Conservation (phyloP, 306 rosid genomes). For the Arachis hypogaea region DNA sequence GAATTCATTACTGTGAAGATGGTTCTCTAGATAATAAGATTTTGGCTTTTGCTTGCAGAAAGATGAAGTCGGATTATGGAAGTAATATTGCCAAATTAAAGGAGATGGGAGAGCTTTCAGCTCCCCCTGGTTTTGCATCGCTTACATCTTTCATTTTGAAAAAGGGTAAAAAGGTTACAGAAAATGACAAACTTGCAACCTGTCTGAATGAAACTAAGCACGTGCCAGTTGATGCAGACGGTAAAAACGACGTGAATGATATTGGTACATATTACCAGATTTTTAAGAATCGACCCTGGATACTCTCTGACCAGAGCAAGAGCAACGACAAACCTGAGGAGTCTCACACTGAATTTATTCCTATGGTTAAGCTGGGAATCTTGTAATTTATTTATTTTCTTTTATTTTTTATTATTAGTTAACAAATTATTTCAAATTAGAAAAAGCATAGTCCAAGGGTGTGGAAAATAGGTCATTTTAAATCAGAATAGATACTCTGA, state of each 20-base stretch:
- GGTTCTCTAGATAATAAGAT: constrained; percentile 18
- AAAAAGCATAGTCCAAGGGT: constrained; percentile 17
- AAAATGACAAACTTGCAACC: constrained; percentile 38
- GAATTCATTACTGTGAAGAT: background rate
- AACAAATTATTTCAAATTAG: constrained; percentile 13
- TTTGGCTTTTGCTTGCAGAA: constrained; percentile 40
- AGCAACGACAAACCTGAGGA: constrained; percentile 47
- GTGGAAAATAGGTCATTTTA: background rate
- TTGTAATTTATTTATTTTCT: constrained; percentile 15
- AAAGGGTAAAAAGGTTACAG: constrained; percentile 49
- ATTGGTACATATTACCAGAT: constrained; percentile 34
- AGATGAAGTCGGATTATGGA: constrained; percentile 40
- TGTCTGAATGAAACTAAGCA: constrained; percentile 38
- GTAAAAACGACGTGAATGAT: constrained; percentile 36
- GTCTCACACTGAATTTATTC: constrained; percentile 46
- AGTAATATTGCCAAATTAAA: constrained; percentile 31
- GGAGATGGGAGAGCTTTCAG: constrained; percentile 42
- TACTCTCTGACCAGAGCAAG: constrained; percentile 49
- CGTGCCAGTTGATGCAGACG: constrained; percentile 35
- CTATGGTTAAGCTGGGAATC: constrained; percentile 47
- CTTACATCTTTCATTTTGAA: constrained; percentile 62
- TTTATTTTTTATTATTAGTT: constrained; percentile 11
- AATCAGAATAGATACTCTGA: constrained; percentile 8
- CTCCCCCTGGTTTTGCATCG: constrained; percentile 77
- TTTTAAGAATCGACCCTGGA: constrained; percentile 61